Evolutionary conservation across 768 basidiomycete species (phyloP).

Genomic region (Artomyces pyxidatus): DNA sequence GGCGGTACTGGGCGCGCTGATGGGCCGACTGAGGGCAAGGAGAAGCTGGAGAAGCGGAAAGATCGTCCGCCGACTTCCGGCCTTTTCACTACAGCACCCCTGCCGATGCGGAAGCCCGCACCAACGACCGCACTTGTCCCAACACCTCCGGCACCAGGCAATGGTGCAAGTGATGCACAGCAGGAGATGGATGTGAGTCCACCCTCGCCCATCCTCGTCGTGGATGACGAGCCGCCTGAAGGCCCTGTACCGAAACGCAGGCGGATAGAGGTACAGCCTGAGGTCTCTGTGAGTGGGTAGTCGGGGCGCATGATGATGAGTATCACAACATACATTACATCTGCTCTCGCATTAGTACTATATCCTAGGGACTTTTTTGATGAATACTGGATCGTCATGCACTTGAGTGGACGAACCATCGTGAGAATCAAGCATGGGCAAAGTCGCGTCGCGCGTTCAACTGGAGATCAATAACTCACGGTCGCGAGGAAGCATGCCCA

Average conservation of each 20-base stretch:
- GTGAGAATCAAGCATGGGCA: too few species aligned
- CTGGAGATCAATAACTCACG: too few species aligned
- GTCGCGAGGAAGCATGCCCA: too few species aligned
- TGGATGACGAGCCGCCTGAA: slow-evolving; percentile 43
- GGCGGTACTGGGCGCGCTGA: slow-evolving; percentile 4
- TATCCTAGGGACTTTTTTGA: too few species aligned
- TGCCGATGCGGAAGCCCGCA: slow-evolving; percentile 5
- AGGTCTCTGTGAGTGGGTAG: not conserved
- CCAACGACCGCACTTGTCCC: slow-evolving; percentile 22
- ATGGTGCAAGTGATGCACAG: slow-evolving; percentile 1
- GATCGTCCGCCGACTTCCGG: slow-evolving; percentile 1
- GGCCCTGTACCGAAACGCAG: slow-evolving; percentile 30
- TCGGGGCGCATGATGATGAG: too few species aligned
- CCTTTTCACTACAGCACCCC: slow-evolving; percentile 12
- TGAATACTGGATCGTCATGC: too few species aligned
- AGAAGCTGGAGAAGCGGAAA: slow-evolving; percentile 1
- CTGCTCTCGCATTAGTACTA: too few species aligned
- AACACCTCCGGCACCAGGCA: slow-evolving; percentile 22
- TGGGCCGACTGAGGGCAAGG: not conserved
- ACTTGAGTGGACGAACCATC: too few species aligned
- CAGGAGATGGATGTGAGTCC: slow-evolving; percentile 24
- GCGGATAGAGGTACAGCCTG: not conserved
- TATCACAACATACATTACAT: too few species aligned
- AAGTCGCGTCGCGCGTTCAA: too few species aligned
- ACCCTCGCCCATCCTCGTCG: slow-evolving; percentile 49